phyloP scores from a whole-genome alignment of 1,284 basidiomycete genomes.

The Hemileia vastatrix region DNA sequence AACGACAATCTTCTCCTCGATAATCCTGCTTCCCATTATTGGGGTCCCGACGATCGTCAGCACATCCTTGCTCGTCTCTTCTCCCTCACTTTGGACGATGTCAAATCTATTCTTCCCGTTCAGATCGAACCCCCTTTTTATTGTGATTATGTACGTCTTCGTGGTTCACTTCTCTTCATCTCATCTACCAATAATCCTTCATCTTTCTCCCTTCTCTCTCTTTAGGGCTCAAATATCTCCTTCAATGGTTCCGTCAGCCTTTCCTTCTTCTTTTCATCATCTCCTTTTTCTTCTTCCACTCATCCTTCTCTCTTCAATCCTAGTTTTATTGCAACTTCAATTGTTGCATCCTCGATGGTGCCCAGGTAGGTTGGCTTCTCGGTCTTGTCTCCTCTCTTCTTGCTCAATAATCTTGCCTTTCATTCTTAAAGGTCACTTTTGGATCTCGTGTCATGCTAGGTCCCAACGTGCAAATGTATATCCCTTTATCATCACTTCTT shows the following conservation, averaged over 20 bases:
- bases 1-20: constrained; percentile 13
- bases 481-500: background rate
- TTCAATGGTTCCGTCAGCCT: constrained; percentile 19
- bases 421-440: constrained; percentile 19
- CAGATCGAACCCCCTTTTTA: constrained; percentile 33
- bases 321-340: constrained; percentile 31
- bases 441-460: constrained; percentile 25
- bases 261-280: background rate
- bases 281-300: background rate
- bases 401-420: background rate
- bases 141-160: constrained; percentile 25
- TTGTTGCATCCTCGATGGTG: constrained; percentile 27
- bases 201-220: background rate
- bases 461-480: constrained; percentile 29
- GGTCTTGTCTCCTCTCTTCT: background rate
- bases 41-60: constrained; percentile 11
- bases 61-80: constrained; percentile 29
- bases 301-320: background rate
- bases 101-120: constrained; percentile 21
- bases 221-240: constrained; percentile 9
- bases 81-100: constrained; percentile 22
- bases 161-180: background rate
- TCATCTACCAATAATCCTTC: constrained; percentile 4
- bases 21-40: constrained; percentile 11
- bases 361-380: constrained; percentile 2